Evolutionary conservation across 176 grass and related monocot genomes (phyloP).

Genomic region (Cenchrus purpureus): DNA sequence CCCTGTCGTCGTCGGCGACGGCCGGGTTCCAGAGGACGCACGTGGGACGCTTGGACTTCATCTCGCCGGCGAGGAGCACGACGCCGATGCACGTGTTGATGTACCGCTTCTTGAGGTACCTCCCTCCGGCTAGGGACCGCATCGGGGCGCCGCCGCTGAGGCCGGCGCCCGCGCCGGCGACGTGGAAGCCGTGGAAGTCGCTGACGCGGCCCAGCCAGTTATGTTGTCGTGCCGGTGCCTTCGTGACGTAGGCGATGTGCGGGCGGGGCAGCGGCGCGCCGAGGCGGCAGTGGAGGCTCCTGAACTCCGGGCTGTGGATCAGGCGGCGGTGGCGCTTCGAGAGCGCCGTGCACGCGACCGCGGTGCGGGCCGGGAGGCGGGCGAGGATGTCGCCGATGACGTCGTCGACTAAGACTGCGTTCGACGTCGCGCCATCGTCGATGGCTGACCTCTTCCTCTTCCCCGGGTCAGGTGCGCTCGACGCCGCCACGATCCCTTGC

Average conservation of each 20-base stretch:
- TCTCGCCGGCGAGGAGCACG: background rate
- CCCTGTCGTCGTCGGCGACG: background rate
- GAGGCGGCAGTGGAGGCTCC: slow-evolving; percentile 25
- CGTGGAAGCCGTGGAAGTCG: slow-evolving; percentile 1
- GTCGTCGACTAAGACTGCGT: background rate
- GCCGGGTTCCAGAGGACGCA: slow-evolving; percentile 17
- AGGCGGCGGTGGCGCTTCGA: background rate
- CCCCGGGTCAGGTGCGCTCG: slow-evolving; percentile 26
- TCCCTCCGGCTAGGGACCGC: background rate
- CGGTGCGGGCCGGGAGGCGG: background rate
- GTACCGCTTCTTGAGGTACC: background rate
- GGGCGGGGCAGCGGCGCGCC: background rate
- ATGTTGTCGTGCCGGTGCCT: background rate
- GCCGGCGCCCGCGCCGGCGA: background rate
- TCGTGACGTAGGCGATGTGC: background rate
- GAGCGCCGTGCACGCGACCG: background rate
- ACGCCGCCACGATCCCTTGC: slow-evolving; percentile 42
- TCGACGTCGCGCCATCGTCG: background rate
- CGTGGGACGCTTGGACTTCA: no score
- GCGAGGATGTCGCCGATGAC: background rate
- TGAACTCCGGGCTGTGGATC: background rate
- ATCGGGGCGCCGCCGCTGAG: background rate
- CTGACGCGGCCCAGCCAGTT: background rate
- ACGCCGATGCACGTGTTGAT: slow-evolving; percentile 6
- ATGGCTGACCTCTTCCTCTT: no score